Conservation (phyloP, 2,329 filamentous ascomycete genomes). For the Trichoderma breve region DNA sequence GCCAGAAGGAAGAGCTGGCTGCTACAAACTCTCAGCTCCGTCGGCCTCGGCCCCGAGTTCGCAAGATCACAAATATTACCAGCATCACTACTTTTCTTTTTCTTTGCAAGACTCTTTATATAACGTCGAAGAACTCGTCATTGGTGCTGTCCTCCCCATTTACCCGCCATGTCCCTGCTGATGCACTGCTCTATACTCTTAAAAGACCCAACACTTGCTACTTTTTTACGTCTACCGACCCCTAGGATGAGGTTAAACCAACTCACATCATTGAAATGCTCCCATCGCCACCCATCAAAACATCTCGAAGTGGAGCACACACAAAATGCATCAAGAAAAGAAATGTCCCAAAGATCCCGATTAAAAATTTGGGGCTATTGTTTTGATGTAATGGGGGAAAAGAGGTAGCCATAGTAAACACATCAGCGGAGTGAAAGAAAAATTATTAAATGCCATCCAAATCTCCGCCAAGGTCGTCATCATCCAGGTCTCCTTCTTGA, state of each 20-base stretch:
- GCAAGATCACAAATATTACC: neutral
- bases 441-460: constrained; percentile 84
- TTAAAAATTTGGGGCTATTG: neutral
- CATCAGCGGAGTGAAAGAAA: constrained; percentile 15
- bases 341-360: neutral
- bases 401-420: constrained; percentile 21
- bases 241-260: neutral
- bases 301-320: neutral
- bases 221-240: neutral
- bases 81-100: neutral
- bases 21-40: neutral
- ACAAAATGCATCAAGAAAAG: neutral
- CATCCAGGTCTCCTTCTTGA: constrained; percentile 93
- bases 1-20: neutral
- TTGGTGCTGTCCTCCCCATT: neutral
- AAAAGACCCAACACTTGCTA: neutral
- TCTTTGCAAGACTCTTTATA: neutral
- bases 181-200: neutral
- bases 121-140: neutral
- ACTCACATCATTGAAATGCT: neutral
- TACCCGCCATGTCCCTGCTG: neutral
- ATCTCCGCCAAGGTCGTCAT: constrained; percentile 91
- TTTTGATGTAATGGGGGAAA: constrained; percentile 5
- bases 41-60: neutral
- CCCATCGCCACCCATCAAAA: neutral